phyloP scores from a whole-genome alignment of 2,329 filamentous ascomycete species.

The Emergomyces africanus region DNA sequence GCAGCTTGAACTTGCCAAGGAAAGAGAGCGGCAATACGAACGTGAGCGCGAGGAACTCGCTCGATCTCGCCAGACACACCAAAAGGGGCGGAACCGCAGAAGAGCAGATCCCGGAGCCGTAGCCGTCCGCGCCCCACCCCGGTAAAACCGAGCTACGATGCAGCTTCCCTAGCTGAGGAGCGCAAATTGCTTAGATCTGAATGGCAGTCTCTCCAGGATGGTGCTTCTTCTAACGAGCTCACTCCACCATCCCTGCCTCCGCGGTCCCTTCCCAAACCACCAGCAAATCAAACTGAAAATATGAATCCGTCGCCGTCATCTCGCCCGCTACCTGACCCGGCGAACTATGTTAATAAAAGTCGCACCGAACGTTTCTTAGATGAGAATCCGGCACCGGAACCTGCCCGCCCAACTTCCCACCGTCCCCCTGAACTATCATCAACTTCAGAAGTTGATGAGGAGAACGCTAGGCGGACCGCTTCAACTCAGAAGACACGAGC shows the following conservation, averaged over 20 bases:
- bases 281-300: conserved; percentile 9
- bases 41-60: conserved; percentile 43
- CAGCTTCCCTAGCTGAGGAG: conserved; percentile 49
- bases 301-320: conserved; percentile 14
- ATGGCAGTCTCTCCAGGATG: conserved; percentile 35
- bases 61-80: conserved; percentile 12
- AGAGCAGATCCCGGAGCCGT: conserved; percentile 12
- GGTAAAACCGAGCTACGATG: conserved; percentile 36
- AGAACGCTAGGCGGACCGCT: conserved; percentile 42
- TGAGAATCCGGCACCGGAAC: conserved; percentile 39
- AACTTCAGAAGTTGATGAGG: conserved; percentile 42
- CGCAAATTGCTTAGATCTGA: conserved; percentile 46
- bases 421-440: conserved; percentile 36
- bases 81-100: conserved; percentile 1
- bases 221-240: conserved; percentile 9
- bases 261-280: conserved; percentile 15
- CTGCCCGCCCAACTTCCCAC: conserved; percentile 26
- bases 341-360: conserved; percentile 26
- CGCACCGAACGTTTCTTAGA: conserved; percentile 45
- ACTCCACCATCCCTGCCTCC: conserved; percentile 12
- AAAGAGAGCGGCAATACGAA: conserved; percentile 53
- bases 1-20: conserved; percentile 54
- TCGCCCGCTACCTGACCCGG: conserved; percentile 37
- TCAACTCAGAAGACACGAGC: conserved; percentile 47
- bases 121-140: conserved; percentile 22